These are phyloP conservation scores for Exobasidium rhododendri DNA, from an alignment of 1,284 basidiomycete genomes.

Conservation along the genomic window DNA sequence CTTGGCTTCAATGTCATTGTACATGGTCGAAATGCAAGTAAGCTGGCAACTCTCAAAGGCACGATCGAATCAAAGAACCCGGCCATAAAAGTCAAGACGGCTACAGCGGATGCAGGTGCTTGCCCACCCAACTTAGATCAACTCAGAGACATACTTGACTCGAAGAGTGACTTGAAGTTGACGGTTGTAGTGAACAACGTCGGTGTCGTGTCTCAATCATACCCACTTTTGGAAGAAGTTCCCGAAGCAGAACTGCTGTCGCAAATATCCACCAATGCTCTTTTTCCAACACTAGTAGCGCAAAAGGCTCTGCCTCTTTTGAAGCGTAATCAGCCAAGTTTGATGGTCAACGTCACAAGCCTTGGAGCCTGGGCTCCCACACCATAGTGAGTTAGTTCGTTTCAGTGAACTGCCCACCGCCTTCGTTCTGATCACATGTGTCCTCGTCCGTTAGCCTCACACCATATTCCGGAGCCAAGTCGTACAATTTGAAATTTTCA, in stretches of 20 bases:
- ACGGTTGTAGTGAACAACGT: constrained; percentile 22
- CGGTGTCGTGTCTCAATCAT: constrained; percentile 11
- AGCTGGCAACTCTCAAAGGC: constrained; percentile 15
- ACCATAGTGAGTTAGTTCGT: constrained; percentile 14
- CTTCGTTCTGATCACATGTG: too few relatives aligned
- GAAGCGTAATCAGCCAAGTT: constrained; percentile 17
- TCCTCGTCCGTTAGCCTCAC: constrained; percentile 1
- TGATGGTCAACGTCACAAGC: constrained; percentile 21
- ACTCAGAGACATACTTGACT: constrained; percentile 10
- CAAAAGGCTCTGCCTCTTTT: constrained; percentile 12
- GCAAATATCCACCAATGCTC: constrained; percentile 13
- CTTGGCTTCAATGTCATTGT: constrained; percentile 28
- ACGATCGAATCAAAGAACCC: constrained; percentile 9
- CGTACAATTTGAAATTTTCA: constrained; percentile 20
- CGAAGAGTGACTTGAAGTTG: constrained; percentile 3
- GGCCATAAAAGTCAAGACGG: constrained; percentile 11
- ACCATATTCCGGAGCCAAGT: constrained; percentile 20
- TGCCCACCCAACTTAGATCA: constrained; percentile 11
- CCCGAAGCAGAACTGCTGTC: constrained; percentile 10
- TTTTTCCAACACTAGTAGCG: constrained; percentile 19
- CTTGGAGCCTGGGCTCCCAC: constrained; percentile 22
- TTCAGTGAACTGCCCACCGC: too few relatives aligned
- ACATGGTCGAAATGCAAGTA: constrained; percentile 22
- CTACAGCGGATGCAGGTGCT: constrained; percentile 14
- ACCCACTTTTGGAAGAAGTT: constrained; percentile 17